Evolutionary conservation across 176 grass and related monocot species (phyloP), one percentile per base, ranked within the genome.

Genomic region (Lolium rigidum): DNA sequence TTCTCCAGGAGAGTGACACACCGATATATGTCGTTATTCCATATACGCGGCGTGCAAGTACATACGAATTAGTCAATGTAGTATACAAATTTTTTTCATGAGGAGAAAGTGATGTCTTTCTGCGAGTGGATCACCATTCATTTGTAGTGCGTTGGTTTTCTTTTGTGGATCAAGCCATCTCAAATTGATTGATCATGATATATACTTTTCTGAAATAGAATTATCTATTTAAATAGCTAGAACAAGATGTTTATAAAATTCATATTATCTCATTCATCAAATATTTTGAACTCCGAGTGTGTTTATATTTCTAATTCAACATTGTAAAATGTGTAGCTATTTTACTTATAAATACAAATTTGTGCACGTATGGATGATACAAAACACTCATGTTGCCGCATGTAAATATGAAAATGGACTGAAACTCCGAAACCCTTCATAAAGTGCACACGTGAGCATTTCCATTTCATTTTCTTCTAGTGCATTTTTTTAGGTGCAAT

Each of bases 1-100:
- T 16, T 1, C 2, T 24, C 0, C 2, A 17, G n/a, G 61, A 7
- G 22, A 17, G 13, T 17, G 72, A 82, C 16, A 0, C 0, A 18
- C 2, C n/a, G 7, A 82, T 2, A 84, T 59, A 72, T 74, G 10
- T 38, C 18, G 0, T 47, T 39, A 76, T 85, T 50, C 9, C 50
- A 4, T 2, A 47, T 74, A 21, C 4, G 5, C 5, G 37, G 4
- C 26, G 2, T 20, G 13, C 14, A 56, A 7, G 70, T 82, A 24
- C 51, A 24, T 3, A 2, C 47, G 46, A 55, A 65, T 67, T 51
- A 57, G 84, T 65, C 48, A 71, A 38, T 20, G 12, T 67, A 1
- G 4, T 10, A 2, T 49, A 66, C 48, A 52, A 5, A 87, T 7
- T 83, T 83, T 83, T 83, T 49, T 75, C 9, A n/a, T 74, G 15